These are phyloP conservation scores for Fermentozyma sake DNA, from an alignment of 1,139 yeast genomes.

Conservation along the genomic window DNA sequence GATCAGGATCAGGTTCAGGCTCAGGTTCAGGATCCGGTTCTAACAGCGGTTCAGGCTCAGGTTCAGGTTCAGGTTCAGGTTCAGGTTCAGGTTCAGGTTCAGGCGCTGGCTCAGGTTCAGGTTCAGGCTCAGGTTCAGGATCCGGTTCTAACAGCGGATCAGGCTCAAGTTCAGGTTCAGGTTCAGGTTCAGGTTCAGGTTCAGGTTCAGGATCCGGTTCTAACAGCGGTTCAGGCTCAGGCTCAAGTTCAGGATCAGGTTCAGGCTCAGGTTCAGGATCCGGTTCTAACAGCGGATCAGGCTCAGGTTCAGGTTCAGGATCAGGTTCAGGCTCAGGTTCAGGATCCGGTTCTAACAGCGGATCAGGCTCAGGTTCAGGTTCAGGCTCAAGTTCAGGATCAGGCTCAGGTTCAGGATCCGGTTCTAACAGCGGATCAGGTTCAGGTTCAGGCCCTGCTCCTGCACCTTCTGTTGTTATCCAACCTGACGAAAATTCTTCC, in stretches of 20 bases:
- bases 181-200: slow-evolving; percentile 4
- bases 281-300: slow-evolving; percentile 1
- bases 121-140: slow-evolving; percentile 3
- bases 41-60: slow-evolving; percentile 3
- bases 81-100: slow-evolving; percentile 2
- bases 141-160: slow-evolving; percentile 1
- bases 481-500: too few relatives aligned
- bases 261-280: slow-evolving; percentile 11
- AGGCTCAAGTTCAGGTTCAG: slow-evolving; percentile 3
- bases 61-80: slow-evolving; percentile 2
- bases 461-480: too few relatives aligned
- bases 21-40: slow-evolving; percentile 2
- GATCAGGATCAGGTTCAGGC: slow-evolving; percentile 2
- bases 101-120: slow-evolving; percentile 3
- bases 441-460: not conserved
- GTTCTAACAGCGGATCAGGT: not conserved
- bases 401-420: slow-evolving; percentile 1
- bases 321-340: slow-evolving; percentile 11
- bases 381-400: slow-evolving; percentile 6
- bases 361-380: slow-evolving; percentile 7
- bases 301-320: slow-evolving; percentile 6
- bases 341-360: slow-evolving; percentile 1
- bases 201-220: slow-evolving; percentile 2
- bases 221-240: slow-evolving; percentile 5
- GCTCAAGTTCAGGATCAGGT: slow-evolving; percentile 4